Conservation (phyloP, 306 rosid species). For the Medicago lupulina region DNA sequence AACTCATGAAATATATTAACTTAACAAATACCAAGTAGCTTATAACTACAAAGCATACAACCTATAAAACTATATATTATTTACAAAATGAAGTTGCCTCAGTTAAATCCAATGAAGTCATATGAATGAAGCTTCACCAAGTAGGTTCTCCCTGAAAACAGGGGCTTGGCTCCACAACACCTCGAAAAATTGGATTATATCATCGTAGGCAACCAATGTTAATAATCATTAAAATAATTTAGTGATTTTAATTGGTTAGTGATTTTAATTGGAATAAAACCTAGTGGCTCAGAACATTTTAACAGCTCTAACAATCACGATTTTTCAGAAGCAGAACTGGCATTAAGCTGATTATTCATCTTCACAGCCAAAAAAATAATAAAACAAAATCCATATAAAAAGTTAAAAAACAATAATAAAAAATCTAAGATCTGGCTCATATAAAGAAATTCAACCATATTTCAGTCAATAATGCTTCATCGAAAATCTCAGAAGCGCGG, state of each 20-base stretch:
- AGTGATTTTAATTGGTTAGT: no score
- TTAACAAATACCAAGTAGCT: no score
- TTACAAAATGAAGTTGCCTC: conserved; percentile 38
- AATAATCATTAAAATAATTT: no score
- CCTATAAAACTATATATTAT: no score
- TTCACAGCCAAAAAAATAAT: conserved; percentile 71
- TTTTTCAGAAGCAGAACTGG: conserved; percentile 98
- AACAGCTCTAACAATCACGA: conserved; percentile 88
- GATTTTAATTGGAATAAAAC: no score
- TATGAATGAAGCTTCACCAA: conserved; percentile 63
- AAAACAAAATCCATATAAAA: no score
- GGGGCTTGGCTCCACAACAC: conserved; percentile 66
- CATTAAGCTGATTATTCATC: conserved; percentile 76
- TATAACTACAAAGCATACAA: no score
- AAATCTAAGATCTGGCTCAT: no score
- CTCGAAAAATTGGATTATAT: conserved; percentile 55
- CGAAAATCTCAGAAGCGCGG: conserved; percentile 72
- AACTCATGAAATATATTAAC: no score
- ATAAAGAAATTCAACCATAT: no score
- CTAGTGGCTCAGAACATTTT: conserved; percentile 70
- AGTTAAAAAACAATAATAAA: no score
- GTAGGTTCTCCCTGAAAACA: conserved; percentile 84
- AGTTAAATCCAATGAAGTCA: conserved; percentile 57
- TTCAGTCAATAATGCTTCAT: conserved; percentile 60
- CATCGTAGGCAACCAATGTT: conserved; percentile 47